phyloP scores from a whole-genome alignment of 345 rosid genomes.

The Camelina sativa region DNA sequence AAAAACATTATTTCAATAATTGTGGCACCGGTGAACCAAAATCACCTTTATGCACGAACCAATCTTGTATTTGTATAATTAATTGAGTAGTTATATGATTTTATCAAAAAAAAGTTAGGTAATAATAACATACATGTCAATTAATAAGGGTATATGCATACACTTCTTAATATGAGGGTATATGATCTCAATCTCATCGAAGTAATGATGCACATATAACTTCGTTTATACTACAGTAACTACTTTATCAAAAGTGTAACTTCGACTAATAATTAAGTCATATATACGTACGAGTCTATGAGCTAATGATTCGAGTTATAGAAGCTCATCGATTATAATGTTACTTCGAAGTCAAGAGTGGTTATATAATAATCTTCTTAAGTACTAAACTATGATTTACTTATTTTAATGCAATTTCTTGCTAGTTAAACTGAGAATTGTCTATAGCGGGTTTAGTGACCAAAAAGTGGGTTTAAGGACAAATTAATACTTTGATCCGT shows the following conservation, averaged over 20 bases:
- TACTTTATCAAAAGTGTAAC: conserved; percentile 33
- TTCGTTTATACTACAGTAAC: conserved; percentile 12
- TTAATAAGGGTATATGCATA: neutral
- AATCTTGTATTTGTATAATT: neutral
- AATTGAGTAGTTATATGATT: conserved; percentile 13
- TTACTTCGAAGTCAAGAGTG: conserved; percentile 44
- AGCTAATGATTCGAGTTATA: conserved; percentile 36
- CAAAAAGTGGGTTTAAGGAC: neutral
- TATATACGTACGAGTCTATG: neutral
- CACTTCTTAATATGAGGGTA: conserved; percentile 2
- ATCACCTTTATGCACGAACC: conserved; percentile 22
- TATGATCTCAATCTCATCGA: neutral
- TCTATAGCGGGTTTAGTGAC: neutral
- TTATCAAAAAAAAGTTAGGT: neutral
- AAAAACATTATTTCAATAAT: conserved; percentile 14
- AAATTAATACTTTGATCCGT: neutral
- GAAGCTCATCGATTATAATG: conserved; percentile 28
- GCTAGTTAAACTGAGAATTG: neutral
- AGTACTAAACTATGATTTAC: conserved; percentile 9
- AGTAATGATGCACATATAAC: conserved; percentile 28
- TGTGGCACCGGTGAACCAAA: conserved; percentile 43
- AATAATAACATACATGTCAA: neutral
- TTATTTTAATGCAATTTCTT: neutral
- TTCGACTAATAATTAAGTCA: conserved; percentile 21
- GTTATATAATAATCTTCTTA: conserved; percentile 13